Evolutionary conservation across 768 basidiomycete species (phyloP).

Genomic region (Amanita jacksonii): DNA sequence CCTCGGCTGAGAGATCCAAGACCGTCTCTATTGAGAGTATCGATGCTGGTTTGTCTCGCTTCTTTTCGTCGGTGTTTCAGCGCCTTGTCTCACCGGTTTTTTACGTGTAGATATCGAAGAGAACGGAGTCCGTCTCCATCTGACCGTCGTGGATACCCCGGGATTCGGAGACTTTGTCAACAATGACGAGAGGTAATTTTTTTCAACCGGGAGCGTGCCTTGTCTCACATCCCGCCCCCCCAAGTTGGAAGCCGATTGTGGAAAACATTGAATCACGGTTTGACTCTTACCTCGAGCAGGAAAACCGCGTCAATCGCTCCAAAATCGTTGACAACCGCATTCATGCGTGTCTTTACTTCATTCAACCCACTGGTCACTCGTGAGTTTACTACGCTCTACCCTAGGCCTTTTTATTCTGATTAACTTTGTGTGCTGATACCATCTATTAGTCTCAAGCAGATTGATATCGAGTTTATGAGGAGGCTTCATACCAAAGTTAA

Average conservation of each 20-base stretch:
- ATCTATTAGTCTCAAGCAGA: constrained; percentile 76
- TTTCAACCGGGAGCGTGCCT: constrained; percentile 10
- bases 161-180: constrained; percentile 99
- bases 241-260: constrained; percentile 95
- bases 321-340: constrained; percentile 96
- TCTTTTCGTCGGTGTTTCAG: constrained; percentile 13
- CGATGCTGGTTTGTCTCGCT: constrained; percentile 69
- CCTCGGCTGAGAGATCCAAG: constrained; percentile 78
- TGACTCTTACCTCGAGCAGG: constrained; percentile 95
- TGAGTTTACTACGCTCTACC: constrained; percentile 40
- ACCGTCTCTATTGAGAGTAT: constrained; percentile 99
- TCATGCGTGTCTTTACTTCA: constrained; percentile 98
- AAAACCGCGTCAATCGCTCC: constrained; percentile 92
- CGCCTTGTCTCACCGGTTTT: constrained; percentile 17
- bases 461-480: constrained; percentile 99
- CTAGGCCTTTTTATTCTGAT: constrained; percentile 9
- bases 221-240: constrained; percentile 14
- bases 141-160: constrained; percentile 99
- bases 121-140: constrained; percentile 89
- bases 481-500: constrained; percentile 96
- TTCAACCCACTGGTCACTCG: constrained; percentile 98
- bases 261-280: constrained; percentile 98
- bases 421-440: constrained; percentile 1
- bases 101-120: constrained; percentile 87
- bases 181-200: constrained; percentile 86